Conservation (phyloP, 345 rosid species). For the Lumnitzera littorea region DNA sequence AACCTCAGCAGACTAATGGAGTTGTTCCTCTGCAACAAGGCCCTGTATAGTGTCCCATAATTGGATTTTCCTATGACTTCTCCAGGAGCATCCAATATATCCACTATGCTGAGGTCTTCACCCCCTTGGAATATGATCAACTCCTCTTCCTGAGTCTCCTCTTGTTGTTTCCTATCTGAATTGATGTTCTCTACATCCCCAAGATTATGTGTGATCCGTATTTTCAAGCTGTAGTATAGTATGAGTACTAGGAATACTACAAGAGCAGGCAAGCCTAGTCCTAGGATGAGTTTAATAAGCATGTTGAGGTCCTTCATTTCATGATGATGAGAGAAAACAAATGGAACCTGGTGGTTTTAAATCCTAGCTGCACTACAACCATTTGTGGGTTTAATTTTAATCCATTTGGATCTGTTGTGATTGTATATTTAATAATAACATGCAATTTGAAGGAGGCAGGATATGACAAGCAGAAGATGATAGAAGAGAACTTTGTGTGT, state of each 20-base stretch:
- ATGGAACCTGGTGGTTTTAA: no score
- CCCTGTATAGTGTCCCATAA: constrained; percentile 82
- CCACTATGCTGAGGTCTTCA: constrained; percentile 58
- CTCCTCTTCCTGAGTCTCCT: constrained; percentile 40
- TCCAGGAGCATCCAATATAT: constrained; percentile 92
- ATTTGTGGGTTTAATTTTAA: no score
- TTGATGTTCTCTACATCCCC: constrained; percentile 4
- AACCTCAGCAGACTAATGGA: constrained; percentile 67
- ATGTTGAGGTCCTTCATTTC: constrained; percentile 32
- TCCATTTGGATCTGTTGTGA: no score
- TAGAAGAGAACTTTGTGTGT: background rate
- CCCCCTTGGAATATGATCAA: constrained; percentile 61
- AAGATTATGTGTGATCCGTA: background rate
- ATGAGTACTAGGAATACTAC: constrained; percentile 5
- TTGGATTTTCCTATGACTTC: constrained; percentile 91
- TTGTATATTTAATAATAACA: no score
- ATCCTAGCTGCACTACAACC: no score
- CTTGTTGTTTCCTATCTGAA: background rate
- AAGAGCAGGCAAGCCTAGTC: constrained; percentile 3
- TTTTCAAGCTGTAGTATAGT: constrained; percentile 1
- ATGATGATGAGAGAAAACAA: constrained; percentile 7
- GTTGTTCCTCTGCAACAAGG: constrained; percentile 49
- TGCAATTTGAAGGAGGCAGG: no score
- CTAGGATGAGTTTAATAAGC: constrained; percentile 10
- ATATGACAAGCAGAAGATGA: background rate